A percentile compares a stretch with the other conserved stretches of the same genome.
phyloP scores from a whole-genome alignment of 1,139 yeast species.

The Yamadazyma diospyri region DNA sequence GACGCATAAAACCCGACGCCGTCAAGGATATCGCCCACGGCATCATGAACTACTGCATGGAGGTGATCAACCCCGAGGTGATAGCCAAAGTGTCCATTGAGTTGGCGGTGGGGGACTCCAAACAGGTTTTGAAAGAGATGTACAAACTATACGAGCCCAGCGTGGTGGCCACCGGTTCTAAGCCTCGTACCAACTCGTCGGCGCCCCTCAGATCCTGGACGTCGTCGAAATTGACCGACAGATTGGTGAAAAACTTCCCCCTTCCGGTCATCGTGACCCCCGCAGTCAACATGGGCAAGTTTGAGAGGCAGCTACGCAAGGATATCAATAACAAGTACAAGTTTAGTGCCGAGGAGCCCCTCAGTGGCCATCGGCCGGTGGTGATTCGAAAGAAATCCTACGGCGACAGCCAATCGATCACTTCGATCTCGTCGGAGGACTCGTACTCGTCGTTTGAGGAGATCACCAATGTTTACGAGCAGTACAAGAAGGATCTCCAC shows the following conservation, averaged over 20 bases:
- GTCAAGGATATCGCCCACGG: conserved; percentile 34
- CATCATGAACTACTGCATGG: conserved; percentile 46
- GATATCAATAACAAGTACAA: conserved; percentile 19
- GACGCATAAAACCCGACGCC: conserved; percentile 26
- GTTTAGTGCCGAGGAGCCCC: conserved; percentile 2
- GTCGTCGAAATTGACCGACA: conserved; percentile 58
- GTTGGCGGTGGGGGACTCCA: conserved; percentile 57
- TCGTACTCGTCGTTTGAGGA: conserved; percentile 42
- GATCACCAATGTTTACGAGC: conserved; percentile 31
- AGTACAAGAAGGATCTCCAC: conserved; percentile 25
- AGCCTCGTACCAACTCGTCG: conserved; percentile 42
- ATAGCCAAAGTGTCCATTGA: conserved; percentile 62
- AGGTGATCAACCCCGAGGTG: conserved; percentile 44
- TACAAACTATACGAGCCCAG: conserved; percentile 63
- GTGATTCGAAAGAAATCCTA: not conserved
- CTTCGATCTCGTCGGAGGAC: conserved; percentile 21
- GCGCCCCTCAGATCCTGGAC: conserved; percentile 61
- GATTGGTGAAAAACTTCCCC: conserved; percentile 59
- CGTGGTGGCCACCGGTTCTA: conserved; percentile 58
- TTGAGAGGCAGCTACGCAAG: conserved; percentile 38
- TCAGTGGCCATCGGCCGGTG: not conserved
- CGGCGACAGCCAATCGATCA: conserved; percentile 11
- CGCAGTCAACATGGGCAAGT: conserved; percentile 55
- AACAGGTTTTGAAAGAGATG: conserved; percentile 56
- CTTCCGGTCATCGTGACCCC: conserved; percentile 72